Percentiles rank a stretch among this genome's conserved stretches.
phyloP scores from a whole-genome alignment of 1,139 yeast genomes.

The Suhomyces anneliseae region DNA sequence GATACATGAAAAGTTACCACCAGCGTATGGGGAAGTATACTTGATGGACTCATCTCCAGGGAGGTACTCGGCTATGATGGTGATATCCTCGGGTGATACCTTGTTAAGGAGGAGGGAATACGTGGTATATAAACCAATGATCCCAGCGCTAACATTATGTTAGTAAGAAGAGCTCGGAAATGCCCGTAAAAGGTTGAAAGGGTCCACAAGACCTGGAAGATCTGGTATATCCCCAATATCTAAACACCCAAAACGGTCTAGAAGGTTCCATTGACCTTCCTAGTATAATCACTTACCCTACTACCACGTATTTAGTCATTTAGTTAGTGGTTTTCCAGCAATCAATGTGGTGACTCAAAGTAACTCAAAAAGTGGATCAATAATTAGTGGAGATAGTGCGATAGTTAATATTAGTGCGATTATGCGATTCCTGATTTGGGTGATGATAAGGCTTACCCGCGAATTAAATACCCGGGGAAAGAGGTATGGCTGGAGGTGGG shows the following conservation, averaged over 20 bases:
- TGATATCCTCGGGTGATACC: conserved; percentile 47
- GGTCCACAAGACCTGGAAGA: too few relatives aligned
- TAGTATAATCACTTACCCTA: conserved; percentile 29
- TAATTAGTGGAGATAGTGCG: too few relatives aligned
- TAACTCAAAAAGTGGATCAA: too few relatives aligned
- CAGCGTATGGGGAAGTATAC: conserved; percentile 80
- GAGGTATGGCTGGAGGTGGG: too few relatives aligned
- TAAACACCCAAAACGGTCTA: too few relatives aligned
- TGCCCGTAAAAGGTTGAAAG: neutral
- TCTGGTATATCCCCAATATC: too few relatives aligned
- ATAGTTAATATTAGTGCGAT: too few relatives aligned
- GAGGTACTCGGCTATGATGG: conserved; percentile 58
- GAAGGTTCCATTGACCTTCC: too few relatives aligned
- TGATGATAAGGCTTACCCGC: neutral
- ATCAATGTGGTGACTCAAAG: too few relatives aligned
- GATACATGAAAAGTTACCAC: conserved; percentile 70
- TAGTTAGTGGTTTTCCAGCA: neutral
- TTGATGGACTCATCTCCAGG: conserved; percentile 74
- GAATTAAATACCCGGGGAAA: too few relatives aligned
- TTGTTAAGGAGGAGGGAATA: conserved; percentile 51
- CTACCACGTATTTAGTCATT: conserved; percentile 31
- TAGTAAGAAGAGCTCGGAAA: neutral
- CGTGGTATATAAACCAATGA: conserved; percentile 67
- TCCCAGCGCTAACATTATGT: conserved; percentile 52
- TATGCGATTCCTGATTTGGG: neutral